Percentiles rank a stretch among this genome's conserved stretches.
phyloP scores from a whole-genome alignment of 495 filamentous ascomycete genomes.

The Aspergillus haitiensis region DNA sequence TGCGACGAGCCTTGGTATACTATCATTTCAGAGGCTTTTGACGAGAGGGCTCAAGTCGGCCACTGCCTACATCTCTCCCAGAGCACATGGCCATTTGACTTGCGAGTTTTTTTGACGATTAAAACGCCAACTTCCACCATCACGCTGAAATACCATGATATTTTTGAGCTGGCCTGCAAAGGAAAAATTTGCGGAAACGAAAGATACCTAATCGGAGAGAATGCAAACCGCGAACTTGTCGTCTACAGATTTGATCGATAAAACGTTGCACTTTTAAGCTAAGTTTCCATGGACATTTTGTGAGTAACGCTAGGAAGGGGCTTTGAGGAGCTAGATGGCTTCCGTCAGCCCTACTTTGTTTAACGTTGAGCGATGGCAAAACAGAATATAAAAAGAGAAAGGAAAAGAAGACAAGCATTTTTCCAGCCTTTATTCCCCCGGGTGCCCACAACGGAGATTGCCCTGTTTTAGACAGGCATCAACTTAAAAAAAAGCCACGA shows the following conservation, averaged over 20 bases:
- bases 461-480: background rate
- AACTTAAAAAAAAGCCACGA: background rate
- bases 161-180: conserved; percentile 51
- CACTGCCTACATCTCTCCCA: conserved; percentile 52
- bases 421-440: background rate
- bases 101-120: conserved; percentile 32
- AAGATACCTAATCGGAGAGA: conserved; percentile 63
- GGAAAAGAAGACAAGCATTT: background rate
- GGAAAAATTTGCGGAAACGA: conserved; percentile 64
- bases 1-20: conserved; percentile 37
- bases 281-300: too few species aligned
- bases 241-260: conserved; percentile 54
- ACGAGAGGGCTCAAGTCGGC: conserved; percentile 53
- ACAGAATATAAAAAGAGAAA: background rate
- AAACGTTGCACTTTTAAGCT: background rate
- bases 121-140: conserved; percentile 40
- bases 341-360: background rate
- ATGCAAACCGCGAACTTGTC: conserved; percentile 50
- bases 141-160: conserved; percentile 46
- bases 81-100: conserved; percentile 26
- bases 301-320: too few species aligned
- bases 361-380: background rate
- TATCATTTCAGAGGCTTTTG: conserved; percentile 54
- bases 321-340: too few species aligned
- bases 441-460: background rate